Percentiles rank a stretch among this genome's conserved stretches.
These are phyloP conservation scores for Claviceps monticola DNA, from an alignment of 2,329 filamentous ascomycete genomes.

Conservation along the genomic window DNA sequence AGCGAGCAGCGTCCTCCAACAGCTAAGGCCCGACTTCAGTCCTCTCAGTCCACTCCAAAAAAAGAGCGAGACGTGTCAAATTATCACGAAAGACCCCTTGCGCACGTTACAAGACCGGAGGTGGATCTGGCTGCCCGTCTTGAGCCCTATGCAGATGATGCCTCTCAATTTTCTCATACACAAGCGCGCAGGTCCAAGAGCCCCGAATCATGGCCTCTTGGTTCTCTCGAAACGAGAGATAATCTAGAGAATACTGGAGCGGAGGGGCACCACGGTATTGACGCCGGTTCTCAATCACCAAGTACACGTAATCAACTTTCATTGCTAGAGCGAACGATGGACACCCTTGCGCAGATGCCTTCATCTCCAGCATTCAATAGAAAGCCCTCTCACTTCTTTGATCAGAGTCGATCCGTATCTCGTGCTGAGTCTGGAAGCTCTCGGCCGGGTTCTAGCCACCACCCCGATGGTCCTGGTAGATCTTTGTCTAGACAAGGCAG, in stretches of 20 bases:
- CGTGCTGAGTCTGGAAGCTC: constrained; percentile 31
- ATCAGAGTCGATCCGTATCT: constrained; percentile 42
- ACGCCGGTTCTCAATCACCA: constrained; percentile 9
- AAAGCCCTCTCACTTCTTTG: constrained; percentile 61
- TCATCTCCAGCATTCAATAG: constrained; percentile 59
- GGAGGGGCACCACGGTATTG: constrained; percentile 7
- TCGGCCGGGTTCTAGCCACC: constrained; percentile 45
- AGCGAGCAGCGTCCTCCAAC: constrained; percentile 2
- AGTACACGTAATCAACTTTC: constrained; percentile 33
- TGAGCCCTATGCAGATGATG: neutral
- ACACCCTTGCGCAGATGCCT: constrained; percentile 66
- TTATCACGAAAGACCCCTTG: constrained; percentile 5
- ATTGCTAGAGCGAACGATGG: constrained; percentile 71
- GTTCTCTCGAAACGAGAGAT: neutral
- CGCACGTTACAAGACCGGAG: neutral
- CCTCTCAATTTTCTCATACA: neutral
- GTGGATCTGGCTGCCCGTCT: neutral
- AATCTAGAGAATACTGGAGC: neutral
- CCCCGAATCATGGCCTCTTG: neutral
- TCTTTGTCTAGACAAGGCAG: constrained; percentile 36
- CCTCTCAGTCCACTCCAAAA: constrained; percentile 9
- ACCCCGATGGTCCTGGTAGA: constrained; percentile 41
- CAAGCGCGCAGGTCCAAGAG: neutral
- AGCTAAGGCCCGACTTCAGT: constrained; percentile 5
- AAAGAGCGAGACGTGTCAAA: constrained; percentile 3